Evolutionary conservation across 306 rosid genomes (phyloP).

Genomic region (Alnus glutinosa): DNA sequence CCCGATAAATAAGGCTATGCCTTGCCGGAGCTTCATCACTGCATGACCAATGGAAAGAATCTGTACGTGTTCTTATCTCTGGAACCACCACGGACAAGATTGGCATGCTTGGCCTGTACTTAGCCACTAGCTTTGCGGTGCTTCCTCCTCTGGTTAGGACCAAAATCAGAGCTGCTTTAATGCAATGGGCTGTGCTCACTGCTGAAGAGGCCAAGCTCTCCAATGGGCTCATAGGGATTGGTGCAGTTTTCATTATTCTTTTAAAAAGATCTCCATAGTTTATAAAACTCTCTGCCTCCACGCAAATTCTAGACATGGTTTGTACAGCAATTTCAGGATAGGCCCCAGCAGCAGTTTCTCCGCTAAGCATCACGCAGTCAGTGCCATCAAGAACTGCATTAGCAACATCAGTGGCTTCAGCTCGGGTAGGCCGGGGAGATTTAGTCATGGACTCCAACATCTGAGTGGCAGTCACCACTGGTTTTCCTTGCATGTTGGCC

Average conservation of each 20-base stretch:
- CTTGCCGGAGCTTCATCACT: slow-evolving; percentile 26
- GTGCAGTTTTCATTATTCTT: slow-evolving; percentile 13
- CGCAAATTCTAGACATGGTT: slow-evolving; percentile 42
- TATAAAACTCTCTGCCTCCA: slow-evolving; percentile 35
- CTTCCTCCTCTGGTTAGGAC: slow-evolving; percentile 40
- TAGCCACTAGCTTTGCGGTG: slow-evolving; percentile 49
- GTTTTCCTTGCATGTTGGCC: slow-evolving; percentile 45
- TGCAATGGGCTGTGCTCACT: slow-evolving; percentile 26
- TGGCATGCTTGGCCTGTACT: slow-evolving; percentile 62
- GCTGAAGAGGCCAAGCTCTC: slow-evolving; percentile 46
- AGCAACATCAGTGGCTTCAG: slow-evolving; percentile 58
- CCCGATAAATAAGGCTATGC: slow-evolving; percentile 26
- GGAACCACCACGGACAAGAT: slow-evolving; percentile 55
- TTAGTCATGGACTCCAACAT: slow-evolving; percentile 49
- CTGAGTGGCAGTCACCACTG: slow-evolving; percentile 47
- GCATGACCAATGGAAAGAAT: slow-evolving; percentile 41
- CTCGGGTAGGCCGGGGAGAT: slow-evolving; percentile 48
- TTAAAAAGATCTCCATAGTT: slow-evolving; percentile 27
- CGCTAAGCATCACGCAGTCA: slow-evolving; percentile 45
- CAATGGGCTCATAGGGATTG: slow-evolving; percentile 30
- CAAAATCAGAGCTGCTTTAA: slow-evolving; percentile 36
- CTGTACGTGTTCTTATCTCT: slow-evolving; percentile 31
- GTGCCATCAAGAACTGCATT: slow-evolving; percentile 55
- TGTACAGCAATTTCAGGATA: slow-evolving; percentile 42
- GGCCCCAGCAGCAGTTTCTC: slow-evolving; percentile 44